Evolutionary conservation across 306 rosid genomes (phyloP), one percentile per base, ranked within the genome.

Genomic region (Sesbania bispinosa): DNA sequence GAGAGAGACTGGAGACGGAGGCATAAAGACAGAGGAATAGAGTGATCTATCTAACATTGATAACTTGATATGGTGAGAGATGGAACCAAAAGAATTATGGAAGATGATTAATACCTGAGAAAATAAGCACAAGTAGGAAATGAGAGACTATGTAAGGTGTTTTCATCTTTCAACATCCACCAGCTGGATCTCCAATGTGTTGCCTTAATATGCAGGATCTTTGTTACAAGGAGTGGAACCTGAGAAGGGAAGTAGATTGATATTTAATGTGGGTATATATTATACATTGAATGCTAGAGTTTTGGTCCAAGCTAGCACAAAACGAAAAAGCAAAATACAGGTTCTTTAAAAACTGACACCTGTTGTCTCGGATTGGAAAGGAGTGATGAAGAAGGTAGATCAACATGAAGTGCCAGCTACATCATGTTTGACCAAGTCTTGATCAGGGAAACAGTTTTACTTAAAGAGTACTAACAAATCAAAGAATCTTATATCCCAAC

Each of bases 121-220:
- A 76, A 67, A 83, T 55, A 62, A 86, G 85, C 70, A 77, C 4
- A 29, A 82, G 64, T 10, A 77, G 15, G 21, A 82, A 53, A 33
- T 59, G 45, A 21, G 67, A 50, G 73, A 81, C 13, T 4, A 48
- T 38, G 52, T 7, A 51, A 67, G 77, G 39, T 26, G 81, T 54
- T 69, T 69, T 79, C 88, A 78, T 83, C 68, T 73, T 77, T n/a
- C n/a, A n/a, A n/a, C n/a, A n/a, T n/a, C n/a, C n/a, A n/a, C 42
- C 23, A 32, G 10, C 62, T 21, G 20, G 2, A 29, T 24, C 27
- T 63, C 26, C 9, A 36, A 42, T 45, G 29, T n/a, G 46, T 5
- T 16, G 63, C 24, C 64, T 51, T 51, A 10, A 27, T 57, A 5
- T 41, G 50, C 48, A 24, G 16, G 7, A 39, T 35, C 4, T 46